Evolutionary conservation across 163 green algal genomes (phyloP), one percentile per base, ranked within the genome.

Genomic region (Scenedesmus sp.): DNA sequence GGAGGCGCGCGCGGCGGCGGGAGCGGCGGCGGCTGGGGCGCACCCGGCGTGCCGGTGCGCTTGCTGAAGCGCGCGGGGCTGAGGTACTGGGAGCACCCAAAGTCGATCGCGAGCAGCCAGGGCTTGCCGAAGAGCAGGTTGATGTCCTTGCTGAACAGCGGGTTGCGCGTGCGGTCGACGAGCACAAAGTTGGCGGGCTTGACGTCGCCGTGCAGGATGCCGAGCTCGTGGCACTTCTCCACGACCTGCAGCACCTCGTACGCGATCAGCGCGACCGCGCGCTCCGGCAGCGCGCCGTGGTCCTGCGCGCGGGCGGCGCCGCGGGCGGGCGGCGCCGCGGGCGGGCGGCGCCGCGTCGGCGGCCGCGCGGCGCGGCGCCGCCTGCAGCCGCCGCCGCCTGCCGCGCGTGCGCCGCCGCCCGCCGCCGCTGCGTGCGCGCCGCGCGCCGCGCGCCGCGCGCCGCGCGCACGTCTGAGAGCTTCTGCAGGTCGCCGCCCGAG

Each of bases 171-270:
- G 22, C 51, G 51, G 60, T 80, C 58, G 26, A 62, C 56, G 24
- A 90, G 60, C 39, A 91, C 80, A 58, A 89, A 92, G 77, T 95
- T 95, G 58, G 87, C 90, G 22, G 91, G 90, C 76, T 96, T 96
- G 17, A 96, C 75, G 74, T 96, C 91, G 14, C 90, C 89, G 56
- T 87, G 81, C 54, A 87, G 63, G 33, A 87, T 53, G 42, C 64
- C 71, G 2, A 83, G 48, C 15, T 85, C 79, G 71, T 95, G 91
- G 75, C 91, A 95, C 17, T 77, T 64, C 15, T 84, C 83, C 2
- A 91, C 77, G 17, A 91, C 75, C 63, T 51, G 87, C 17, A 94
- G 76, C 24, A 89, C 84, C 62, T 94, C 90, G 28, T 87, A 82
- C 1, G 85, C 81, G 0, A 95, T 84, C 0, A 89, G 58, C 14